Evolutionary conservation across 768 basidiomycete species (phyloP), one percentile per base, ranked within the genome.

Genomic region (Amanita rimosa): DNA sequence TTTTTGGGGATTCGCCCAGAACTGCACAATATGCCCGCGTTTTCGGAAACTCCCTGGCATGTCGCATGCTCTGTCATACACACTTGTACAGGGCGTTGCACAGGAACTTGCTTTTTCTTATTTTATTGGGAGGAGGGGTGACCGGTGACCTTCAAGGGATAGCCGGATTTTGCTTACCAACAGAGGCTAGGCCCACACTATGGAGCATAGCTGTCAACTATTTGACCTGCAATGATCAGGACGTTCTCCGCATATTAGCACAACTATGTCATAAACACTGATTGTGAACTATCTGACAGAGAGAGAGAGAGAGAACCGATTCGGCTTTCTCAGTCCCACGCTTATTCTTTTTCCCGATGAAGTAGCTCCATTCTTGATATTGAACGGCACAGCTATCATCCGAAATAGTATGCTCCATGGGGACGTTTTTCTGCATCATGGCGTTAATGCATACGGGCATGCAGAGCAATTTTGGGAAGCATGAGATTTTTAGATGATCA

Each of bases 391-490:
- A 69, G 51, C 13, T 60, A 58, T 0, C 43, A 45, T 2, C 57
- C 64, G 10, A 59, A 62, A 42, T 67, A 62, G n/a, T 49, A 42
- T 6, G 62, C 62, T 13, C 61, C 60, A 4, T 57, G 50, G 1
- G 51, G 29, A 2, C 66, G n/a, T n/a, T n/a, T 55, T 36, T 57
- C 62, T 14, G 66, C 67, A 45, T 69, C 67, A 22, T 55, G 46
- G 68, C 67, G 39, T 63, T 60, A 31, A 71, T 54, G 43, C 53
- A 57, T 17, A 71, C 57, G 7, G 44, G n/a, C n/a, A n/a, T n/a
- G n/a, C n/a, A 48, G 14, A 51, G 55, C 40, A 69, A 59, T 24
- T 58, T 47, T 0, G 67, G n/a, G 69, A 10, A 63, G 47, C 44
- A 65, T 57, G 39, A 69, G 58, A 19, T 55, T n/a, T n/a, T n/a